These are phyloP conservation scores for Acanthamoeba sp. DNA, from an alignment of 208 protist species.

Conservation along the genomic window DNA sequence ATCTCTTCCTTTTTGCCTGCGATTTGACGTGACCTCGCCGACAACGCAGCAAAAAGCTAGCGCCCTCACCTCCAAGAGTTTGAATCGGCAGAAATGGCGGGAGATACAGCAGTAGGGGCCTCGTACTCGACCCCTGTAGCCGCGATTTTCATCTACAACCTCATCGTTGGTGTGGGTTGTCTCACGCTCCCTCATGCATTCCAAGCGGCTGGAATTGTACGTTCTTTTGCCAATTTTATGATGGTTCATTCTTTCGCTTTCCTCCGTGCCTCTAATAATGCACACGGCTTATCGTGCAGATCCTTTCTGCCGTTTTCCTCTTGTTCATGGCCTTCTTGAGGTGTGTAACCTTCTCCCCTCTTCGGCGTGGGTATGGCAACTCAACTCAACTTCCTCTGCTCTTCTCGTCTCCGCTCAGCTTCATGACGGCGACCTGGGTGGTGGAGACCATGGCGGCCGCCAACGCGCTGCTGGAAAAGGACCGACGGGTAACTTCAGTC, in stretches of 20 bases:
- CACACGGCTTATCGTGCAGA: neutral
- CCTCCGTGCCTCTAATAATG: neutral
- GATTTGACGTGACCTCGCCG: too few species aligned
- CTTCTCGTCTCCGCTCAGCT: constrained; percentile 43
- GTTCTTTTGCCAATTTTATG: constrained; percentile 66
- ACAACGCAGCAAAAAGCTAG: too few species aligned
- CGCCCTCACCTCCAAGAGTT: neutral
- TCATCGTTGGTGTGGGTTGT: constrained; percentile 83
- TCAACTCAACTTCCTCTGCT: neutral
- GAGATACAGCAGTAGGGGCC: constrained; percentile 64
- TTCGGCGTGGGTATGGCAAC: too few species aligned
- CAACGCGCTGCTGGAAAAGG: constrained; percentile 77
- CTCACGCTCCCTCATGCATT: constrained; percentile 79
- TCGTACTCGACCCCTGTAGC: constrained; percentile 81
- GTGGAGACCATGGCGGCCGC: constrained; percentile 77
- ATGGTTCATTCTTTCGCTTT: neutral
- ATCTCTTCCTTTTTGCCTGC: too few species aligned
- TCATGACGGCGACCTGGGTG: constrained; percentile 82
- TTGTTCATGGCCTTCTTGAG: constrained; percentile 69
- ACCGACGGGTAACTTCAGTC: neutral
- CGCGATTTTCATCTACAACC: constrained; percentile 85
- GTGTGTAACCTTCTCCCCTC: too few species aligned
- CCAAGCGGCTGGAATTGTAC: constrained; percentile 78
- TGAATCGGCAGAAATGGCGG: constrained; percentile 74
- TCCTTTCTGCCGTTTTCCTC: neutral